phyloP scores from a whole-genome alignment of 2,329 filamentous ascomycete genomes.

The Xylaria sp. region DNA sequence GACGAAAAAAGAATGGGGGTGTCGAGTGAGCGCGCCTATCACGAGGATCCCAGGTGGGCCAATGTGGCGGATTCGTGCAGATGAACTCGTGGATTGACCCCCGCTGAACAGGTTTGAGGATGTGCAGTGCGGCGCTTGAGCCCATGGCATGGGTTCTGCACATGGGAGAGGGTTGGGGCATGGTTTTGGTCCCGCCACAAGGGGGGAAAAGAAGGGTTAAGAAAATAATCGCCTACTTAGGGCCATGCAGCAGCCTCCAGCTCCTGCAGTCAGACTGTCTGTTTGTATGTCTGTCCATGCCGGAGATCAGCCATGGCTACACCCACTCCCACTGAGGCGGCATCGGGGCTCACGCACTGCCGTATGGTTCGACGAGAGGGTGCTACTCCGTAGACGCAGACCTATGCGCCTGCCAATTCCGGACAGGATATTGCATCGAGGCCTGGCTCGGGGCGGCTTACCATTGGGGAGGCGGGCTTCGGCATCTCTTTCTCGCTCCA shows the following conservation, averaged over 20 bases:
- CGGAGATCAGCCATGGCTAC: conserved; percentile 22
- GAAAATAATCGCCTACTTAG: background rate
- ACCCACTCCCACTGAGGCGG: conserved; percentile 22
- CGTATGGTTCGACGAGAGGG: conserved; percentile 27
- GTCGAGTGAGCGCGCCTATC: conserved; percentile 1
- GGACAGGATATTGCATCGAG: conserved; percentile 32
- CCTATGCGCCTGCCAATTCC: conserved; percentile 34
- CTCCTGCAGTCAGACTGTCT: conserved; percentile 28
- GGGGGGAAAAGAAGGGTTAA: background rate
- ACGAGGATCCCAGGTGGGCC: conserved; percentile 7
- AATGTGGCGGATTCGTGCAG: conserved; percentile 31
- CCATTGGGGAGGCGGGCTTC: conserved; percentile 37
- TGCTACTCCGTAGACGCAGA: conserved; percentile 18
- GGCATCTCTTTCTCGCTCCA: conserved; percentile 34
- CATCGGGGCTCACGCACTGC: conserved; percentile 24
- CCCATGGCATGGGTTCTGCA: background rate
- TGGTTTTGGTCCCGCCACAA: conserved; percentile 27
- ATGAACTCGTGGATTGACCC: conserved; percentile 16
- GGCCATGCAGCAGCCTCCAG: conserved; percentile 17
- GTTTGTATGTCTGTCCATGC: background rate
- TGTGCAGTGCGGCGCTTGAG: conserved; percentile 22
- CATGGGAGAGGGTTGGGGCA: conserved; percentile 21
- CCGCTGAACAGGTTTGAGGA: conserved; percentile 13
- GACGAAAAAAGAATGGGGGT: conserved; percentile 8
- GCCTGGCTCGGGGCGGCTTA: conserved; percentile 27